Base-by-base conservation (phyloP, 306 rosid species). In the Alnus rubra region DNA sequence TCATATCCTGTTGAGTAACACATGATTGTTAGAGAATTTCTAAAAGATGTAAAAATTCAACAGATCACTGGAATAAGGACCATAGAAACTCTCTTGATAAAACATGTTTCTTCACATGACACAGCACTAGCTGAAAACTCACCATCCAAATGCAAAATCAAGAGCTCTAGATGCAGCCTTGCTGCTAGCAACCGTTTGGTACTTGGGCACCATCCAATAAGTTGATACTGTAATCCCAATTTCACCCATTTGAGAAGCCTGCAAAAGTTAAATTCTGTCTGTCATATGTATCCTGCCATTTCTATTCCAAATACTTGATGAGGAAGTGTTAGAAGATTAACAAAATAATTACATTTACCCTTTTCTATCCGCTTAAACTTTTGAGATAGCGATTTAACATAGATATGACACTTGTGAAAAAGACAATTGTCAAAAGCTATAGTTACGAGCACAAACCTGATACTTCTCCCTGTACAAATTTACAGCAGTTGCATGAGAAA, bases 111-210 rank as follows among this genome's bases (percentile, higher is more conserved):
- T 58, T 58, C 31, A n/a, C 3, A n/a, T 10, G 64, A 19, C 8
- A 58, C 13, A 19, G 30, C 13, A 58, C 14, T 3, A 58, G 5
- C 14, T 10, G 8, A 62, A 30, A 37, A 65, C 79, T 80, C 48
- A 87, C 90, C 90, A 87, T 84, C 90, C 90, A 69, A 87, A 77
- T 4, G 78, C 51, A 49, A 80, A 87, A 44, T 87, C 87, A 63
- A 87, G 79, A 65, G 81, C 79, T 81, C 88, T 78, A 16, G 67
- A 47, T 16, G 87, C 83, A 35, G 90, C 90, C 35, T 18, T 58
- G 14, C 9, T 52, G 54, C 81, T 64, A 64, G 90, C 84, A 62
- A 69, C 39, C 4, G 80, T 82, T 9, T 77, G 13, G 5, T 31
- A 78, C 49, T 76, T 74, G 35, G 90, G 83, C 35, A 56, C 67